These are phyloP conservation scores for Aspergillus pseudotamarii DNA, from an alignment of 2,329 filamentous ascomycete species.

Conservation along the genomic window DNA sequence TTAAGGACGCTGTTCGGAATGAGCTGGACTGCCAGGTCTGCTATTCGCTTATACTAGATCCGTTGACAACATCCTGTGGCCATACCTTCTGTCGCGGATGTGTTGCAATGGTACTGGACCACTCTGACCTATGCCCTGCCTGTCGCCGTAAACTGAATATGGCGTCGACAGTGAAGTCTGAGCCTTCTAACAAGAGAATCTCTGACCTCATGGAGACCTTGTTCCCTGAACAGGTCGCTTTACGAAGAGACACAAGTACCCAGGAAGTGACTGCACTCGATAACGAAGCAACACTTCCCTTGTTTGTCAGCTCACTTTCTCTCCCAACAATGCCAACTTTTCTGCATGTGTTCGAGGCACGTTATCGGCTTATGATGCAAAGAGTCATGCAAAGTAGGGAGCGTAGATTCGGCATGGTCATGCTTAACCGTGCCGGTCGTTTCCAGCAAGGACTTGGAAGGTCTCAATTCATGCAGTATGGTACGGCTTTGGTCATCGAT, in stretches of 20 bases:
- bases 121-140: slow-evolving; percentile 76
- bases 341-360: slow-evolving; percentile 88
- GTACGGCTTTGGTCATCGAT: slow-evolving; percentile 76
- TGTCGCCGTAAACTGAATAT: slow-evolving; percentile 70
- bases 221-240: slow-evolving; percentile 67
- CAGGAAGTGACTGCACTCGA: slow-evolving; percentile 60
- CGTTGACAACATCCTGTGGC: slow-evolving; percentile 81
- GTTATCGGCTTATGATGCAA: slow-evolving; percentile 86
- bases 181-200: slow-evolving; percentile 66
- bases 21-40: slow-evolving; percentile 90
- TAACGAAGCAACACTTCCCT: slow-evolving; percentile 63
- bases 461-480: slow-evolving; percentile 69
- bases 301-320: slow-evolving; percentile 81
- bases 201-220: slow-evolving; percentile 65
- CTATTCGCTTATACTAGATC: slow-evolving; percentile 78
- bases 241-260: slow-evolving; percentile 57
- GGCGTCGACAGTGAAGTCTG: slow-evolving; percentile 51
- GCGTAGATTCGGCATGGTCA: slow-evolving; percentile 82
- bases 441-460: slow-evolving; percentile 57
- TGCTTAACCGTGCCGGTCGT: slow-evolving; percentile 62
- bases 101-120: slow-evolving; percentile 73
- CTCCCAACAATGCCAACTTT: slow-evolving; percentile 85
- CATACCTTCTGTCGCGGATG: slow-evolving; percentile 88
- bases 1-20: slow-evolving; percentile 64
- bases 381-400: slow-evolving; percentile 70